phyloP scores from a whole-genome alignment of 495 filamentous ascomycete genomes.

The Venustampulla echinocandica region DNA sequence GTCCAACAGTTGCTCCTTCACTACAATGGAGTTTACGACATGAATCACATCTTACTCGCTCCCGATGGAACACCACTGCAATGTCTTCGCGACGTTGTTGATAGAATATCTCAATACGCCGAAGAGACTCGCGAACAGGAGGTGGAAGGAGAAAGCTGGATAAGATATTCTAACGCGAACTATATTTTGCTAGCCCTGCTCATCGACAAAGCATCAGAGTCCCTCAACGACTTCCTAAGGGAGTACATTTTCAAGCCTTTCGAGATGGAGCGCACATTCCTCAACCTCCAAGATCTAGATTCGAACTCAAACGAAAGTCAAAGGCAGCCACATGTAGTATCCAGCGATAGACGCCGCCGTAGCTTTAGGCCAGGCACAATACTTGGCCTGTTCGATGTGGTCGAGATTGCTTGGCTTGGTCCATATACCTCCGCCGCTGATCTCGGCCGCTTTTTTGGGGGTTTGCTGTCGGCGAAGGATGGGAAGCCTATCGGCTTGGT shows the following conservation, averaged over 20 bases:
- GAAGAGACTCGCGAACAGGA: constrained; percentile 5
- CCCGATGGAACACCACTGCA: constrained; percentile 10
- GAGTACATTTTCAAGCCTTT: constrained; percentile 14
- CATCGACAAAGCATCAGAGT: constrained; percentile 6
- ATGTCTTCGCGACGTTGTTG: neutral
- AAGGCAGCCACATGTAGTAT: constrained; percentile 8
- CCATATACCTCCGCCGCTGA: constrained; percentile 10
- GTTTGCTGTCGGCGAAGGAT: constrained; percentile 1
- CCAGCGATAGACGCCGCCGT: constrained; percentile 7
- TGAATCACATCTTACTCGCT: constrained; percentile 12
- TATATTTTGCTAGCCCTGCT: constrained; percentile 12
- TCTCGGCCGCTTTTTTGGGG: constrained; percentile 5
- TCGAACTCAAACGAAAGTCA: neutral
- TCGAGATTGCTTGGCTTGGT: constrained; percentile 5
- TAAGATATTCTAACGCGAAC: constrained; percentile 10
- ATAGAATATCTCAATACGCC: constrained; percentile 9
- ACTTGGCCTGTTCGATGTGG: constrained; percentile 1
- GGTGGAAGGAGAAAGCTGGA: neutral
- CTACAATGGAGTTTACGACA: constrained; percentile 3
- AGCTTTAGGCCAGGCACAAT: neutral
- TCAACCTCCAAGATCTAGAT: neutral
- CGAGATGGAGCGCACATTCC: constrained; percentile 10
- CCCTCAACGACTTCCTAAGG: constrained; percentile 7
- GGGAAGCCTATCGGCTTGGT: constrained; percentile 3
- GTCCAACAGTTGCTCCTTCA: constrained; percentile 5